Percentiles rank a stretch among this genome's conserved stretches.
Conservation (phyloP, 495 filamentous ascomycete genomes). For the Podospora australis region DNA sequence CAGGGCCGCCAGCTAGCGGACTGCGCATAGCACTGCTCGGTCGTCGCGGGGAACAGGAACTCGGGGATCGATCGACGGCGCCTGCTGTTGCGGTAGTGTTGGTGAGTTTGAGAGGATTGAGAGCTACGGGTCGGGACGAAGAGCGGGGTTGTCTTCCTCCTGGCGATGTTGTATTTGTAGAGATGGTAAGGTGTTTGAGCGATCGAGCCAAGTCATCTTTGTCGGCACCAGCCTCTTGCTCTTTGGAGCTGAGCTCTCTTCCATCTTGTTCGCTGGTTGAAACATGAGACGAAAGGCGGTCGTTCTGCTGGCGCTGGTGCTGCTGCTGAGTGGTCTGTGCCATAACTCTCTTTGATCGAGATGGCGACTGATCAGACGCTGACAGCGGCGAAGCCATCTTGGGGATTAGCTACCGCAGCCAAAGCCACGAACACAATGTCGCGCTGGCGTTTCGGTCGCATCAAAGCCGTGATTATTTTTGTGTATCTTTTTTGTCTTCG, state of each 20-base stretch:
- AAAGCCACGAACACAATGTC: no score
- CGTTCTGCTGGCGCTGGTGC: slow-evolving; percentile 2
- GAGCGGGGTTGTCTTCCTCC: slow-evolving; percentile 18
- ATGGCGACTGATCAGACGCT: background rate
- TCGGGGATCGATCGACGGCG: slow-evolving; percentile 21
- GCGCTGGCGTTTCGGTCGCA: no score
- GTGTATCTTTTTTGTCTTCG: no score
- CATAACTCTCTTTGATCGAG: slow-evolving; percentile 3
- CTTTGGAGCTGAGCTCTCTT: slow-evolving; percentile 1
- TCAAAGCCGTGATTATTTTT: no score
- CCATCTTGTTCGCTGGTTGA: slow-evolving; percentile 11
- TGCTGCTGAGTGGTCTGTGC: background rate
- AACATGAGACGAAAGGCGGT: no score
- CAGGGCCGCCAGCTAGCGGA: slow-evolving; percentile 44
- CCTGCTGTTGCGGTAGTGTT: no score
- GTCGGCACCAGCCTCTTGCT: slow-evolving; percentile 9
- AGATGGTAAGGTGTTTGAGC: slow-evolving; percentile 36
- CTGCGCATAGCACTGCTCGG: slow-evolving; percentile 36
- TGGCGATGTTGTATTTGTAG: slow-evolving; percentile 24
- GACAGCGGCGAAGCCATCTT: slow-evolving; percentile 1
- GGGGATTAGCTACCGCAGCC: no score
- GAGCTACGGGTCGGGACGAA: slow-evolving; percentile 8
- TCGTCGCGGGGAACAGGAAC: slow-evolving; percentile 22
- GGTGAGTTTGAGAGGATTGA: slow-evolving; percentile 20
- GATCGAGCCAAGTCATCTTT: slow-evolving; percentile 35